These are phyloP conservation scores for Hibiscus mutabilis DNA, from an alignment of 345 rosid species.

Conservation along the genomic window DNA sequence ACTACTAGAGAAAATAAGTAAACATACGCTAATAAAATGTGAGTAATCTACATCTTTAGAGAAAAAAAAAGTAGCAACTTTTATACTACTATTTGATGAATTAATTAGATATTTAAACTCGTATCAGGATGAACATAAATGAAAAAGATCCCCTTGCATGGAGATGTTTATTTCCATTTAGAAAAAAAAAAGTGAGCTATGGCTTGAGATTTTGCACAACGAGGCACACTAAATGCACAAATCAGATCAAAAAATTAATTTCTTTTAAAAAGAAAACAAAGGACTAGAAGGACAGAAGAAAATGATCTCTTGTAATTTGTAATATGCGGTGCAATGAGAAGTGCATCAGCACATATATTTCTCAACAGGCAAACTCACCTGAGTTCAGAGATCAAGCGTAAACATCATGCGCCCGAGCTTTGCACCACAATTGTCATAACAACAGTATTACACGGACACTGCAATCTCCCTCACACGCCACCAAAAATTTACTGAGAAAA, in stretches of 20 bases:
- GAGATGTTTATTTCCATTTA: no score
- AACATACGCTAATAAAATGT: no score
- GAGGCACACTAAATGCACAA: neutral
- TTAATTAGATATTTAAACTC: no score
- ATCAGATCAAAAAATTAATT: neutral
- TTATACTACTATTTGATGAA: no score
- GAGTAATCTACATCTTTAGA: no score
- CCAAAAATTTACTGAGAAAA: no score
- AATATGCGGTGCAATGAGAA: neutral
- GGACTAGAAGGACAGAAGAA: neutral
- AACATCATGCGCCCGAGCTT: constrained; percentile 43
- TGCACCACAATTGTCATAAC: neutral
- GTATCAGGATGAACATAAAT: no score
- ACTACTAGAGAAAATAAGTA: no score
- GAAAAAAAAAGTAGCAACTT: no score
- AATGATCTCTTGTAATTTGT: neutral
- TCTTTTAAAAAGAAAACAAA: neutral
- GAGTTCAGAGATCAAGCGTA: constrained; percentile 65
- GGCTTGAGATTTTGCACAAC: neutral
- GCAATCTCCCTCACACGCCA: neutral
- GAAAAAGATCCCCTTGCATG: no score
- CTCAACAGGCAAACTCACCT: constrained; percentile 56
- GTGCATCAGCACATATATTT: constrained; percentile 41
- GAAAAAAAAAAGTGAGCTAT: no score
- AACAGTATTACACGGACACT: neutral